These are phyloP conservation scores for Circinella umbellata DNA, from an alignment of 371 early-diverging fungal species.

Conservation along the genomic window DNA sequence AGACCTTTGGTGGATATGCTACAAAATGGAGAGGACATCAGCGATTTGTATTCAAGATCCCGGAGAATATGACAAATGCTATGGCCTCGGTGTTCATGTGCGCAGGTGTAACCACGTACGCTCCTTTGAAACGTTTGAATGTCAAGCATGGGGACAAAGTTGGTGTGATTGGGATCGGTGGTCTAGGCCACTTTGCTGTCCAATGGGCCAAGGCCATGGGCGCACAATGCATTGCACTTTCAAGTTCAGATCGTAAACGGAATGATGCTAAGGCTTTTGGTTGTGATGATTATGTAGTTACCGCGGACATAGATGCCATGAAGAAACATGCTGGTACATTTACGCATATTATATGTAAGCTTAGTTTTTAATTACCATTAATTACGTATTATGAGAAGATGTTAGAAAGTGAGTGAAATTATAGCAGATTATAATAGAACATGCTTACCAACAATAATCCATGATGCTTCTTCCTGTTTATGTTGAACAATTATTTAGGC, in stretches of 20 bases:
- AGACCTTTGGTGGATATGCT: conserved; percentile 71
- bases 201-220: conserved; percentile 67
- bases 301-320: conserved; percentile 24
- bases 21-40: conserved; percentile 64
- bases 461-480: no score
- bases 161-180: conserved; percentile 68
- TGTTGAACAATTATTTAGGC: no score
- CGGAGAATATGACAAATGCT: conserved; percentile 55
- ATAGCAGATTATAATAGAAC: no score
- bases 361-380: no score
- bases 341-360: conserved; percentile 30
- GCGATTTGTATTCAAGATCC: conserved; percentile 64
- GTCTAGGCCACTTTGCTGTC: conserved; percentile 22
- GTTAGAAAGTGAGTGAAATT: no score
- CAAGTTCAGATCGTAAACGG: conserved; percentile 38
- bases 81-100: conserved; percentile 61
- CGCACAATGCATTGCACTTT: conserved; percentile 59
- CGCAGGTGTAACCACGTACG: conserved; percentile 64
- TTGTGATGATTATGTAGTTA: conserved; percentile 39
- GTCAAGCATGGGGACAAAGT: conserved; percentile 56
- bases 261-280: conserved; percentile 40
- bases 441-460: no score
- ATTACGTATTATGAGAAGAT: no score
- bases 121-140: conserved; percentile 55
- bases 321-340: conserved; percentile 16